Base-by-base conservation (phyloP, 306 rosid genomes). In the Lathyrus oleraceus region DNA sequence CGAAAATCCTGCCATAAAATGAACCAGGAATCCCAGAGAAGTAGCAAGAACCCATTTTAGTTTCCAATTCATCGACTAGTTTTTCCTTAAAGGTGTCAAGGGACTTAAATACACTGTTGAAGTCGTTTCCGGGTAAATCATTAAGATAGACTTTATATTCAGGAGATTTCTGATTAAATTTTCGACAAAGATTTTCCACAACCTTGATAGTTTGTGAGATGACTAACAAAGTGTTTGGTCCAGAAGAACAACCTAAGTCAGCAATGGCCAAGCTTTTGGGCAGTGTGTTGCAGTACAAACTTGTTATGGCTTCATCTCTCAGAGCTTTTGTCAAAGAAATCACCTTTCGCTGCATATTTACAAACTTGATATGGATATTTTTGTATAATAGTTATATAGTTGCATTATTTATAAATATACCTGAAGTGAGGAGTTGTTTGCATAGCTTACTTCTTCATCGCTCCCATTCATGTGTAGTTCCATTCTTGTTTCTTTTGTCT, bases 391-490 rank as follows among this genome's bases (percentile, higher is more conserved):
- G 36, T 30, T 30, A 30, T 30, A 5, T 5, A 30, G 36, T 30
- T 30, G 8, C 6, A 30, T 30, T 30, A 5, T 30, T 30, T 5
- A 5, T 12, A 12, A n/a, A 21, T 8, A 39, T 28, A 77, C 85
- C 82, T 81, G 85, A 68, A 81, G 9, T 3, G 51, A 17, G 57
- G 80, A 77, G 54, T 77, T 81, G 40, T 40, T 63, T 28, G 82
- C 85, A 47, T 81, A 81, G 30, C 85, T 81, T 39, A 61, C 32
- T 5, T 69, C 70, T 62, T 82, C 85, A 8, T 6, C 11, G 3
- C 85, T 81, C 12, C 77, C 85, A 14, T 73, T 81, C 85, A 81
- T 81, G 79, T 21, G 79, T 3, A 77, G 66, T 21, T 77, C 70
- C 79, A 77, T 77, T 13, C 10, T 62, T 51, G 8, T 30, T 4